Conservation (phyloP, 2,329 filamentous ascomycete species). For the Claviceps sp. region DNA sequence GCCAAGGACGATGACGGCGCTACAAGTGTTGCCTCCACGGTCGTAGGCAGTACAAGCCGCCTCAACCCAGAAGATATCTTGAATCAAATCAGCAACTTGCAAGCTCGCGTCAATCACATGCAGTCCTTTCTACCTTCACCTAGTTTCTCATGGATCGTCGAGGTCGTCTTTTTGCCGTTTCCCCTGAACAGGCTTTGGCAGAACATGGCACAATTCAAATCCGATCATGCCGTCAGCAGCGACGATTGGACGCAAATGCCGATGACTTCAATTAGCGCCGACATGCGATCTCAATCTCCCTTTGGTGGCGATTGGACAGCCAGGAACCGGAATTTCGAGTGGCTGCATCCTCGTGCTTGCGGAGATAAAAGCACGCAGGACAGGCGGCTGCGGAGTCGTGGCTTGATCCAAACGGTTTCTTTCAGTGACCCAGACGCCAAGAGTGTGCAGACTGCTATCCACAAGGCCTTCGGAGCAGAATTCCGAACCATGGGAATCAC, state of each 20-base stretch:
- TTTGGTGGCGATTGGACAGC: slow-evolving; percentile 34
- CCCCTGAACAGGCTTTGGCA: slow-evolving; percentile 44
- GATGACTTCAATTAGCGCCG: slow-evolving; percentile 30
- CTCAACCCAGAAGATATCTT: slow-evolving; percentile 32
- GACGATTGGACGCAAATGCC: slow-evolving; percentile 45
- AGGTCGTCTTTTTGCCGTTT: slow-evolving; percentile 66
- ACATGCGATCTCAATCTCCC: slow-evolving; percentile 34
- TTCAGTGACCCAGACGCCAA: slow-evolving; percentile 51
- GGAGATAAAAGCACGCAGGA: slow-evolving; percentile 49
- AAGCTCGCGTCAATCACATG: slow-evolving; percentile 39
- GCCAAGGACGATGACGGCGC: slow-evolving; percentile 29
- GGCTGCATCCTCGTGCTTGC: slow-evolving; percentile 57
- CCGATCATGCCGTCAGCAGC: slow-evolving; percentile 18
- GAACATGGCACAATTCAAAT: slow-evolving; percentile 33
- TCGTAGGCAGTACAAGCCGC: slow-evolving; percentile 27
- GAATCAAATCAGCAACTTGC: slow-evolving; percentile 35
- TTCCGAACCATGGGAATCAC: slow-evolving; percentile 30
- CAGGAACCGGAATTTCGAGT: slow-evolving; percentile 35
- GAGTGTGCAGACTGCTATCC: slow-evolving; percentile 52
- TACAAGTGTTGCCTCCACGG: slow-evolving; percentile 32
- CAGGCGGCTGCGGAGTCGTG: slow-evolving; percentile 60
- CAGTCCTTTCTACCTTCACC: slow-evolving; percentile 50
- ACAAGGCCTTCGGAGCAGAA: slow-evolving; percentile 46
- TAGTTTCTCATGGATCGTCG: slow-evolving; percentile 55
- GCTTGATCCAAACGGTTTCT: slow-evolving; percentile 51